Conservation (phyloP, 495 filamentous ascomycete genomes). For the Tuber umbilicatum region DNA sequence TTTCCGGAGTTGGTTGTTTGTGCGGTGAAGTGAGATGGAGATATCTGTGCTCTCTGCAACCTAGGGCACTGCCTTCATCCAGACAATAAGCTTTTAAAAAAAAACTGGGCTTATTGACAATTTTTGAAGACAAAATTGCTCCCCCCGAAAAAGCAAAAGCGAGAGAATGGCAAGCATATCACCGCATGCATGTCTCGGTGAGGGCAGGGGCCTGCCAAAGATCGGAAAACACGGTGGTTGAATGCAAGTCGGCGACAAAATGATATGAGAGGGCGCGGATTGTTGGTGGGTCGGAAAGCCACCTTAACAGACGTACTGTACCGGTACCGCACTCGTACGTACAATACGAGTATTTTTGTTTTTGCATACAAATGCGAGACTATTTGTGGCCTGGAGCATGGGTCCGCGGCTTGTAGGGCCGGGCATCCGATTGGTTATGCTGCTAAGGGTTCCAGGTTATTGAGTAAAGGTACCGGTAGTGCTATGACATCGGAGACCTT, state of each 20-base stretch:
- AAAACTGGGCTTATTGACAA: constrained; percentile 21
- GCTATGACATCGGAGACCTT: too few relatives aligned
- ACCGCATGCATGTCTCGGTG: constrained; percentile 29
- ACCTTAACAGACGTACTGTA: constrained; percentile 17
- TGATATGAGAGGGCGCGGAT: constrained; percentile 22
- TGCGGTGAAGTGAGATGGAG: constrained; percentile 11
- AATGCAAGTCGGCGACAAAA: constrained; percentile 27
- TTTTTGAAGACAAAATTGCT: constrained; percentile 17
- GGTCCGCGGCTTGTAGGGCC: constrained; percentile 11
- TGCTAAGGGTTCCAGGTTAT: neutral
- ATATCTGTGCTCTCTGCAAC: neutral
- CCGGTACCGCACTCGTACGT: too few relatives aligned
- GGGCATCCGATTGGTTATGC: constrained; percentile 11
- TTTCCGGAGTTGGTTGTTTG: constrained; percentile 10
- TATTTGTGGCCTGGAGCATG: constrained; percentile 18
- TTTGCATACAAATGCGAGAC: constrained; percentile 24
- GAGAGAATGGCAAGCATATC: constrained; percentile 1
- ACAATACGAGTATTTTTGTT: neutral
- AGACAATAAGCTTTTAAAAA: constrained; percentile 26
- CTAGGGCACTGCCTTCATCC: constrained; percentile 18
- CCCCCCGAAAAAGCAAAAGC: constrained; percentile 9
- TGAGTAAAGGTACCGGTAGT: too few relatives aligned
- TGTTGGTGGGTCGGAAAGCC: constrained; percentile 26
- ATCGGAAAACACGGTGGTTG: constrained; percentile 28
- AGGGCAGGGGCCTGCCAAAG: constrained; percentile 26